These are phyloP conservation scores for Penicillium cataractarum DNA, from an alignment of 495 filamentous ascomycete species.

Conservation along the genomic window DNA sequence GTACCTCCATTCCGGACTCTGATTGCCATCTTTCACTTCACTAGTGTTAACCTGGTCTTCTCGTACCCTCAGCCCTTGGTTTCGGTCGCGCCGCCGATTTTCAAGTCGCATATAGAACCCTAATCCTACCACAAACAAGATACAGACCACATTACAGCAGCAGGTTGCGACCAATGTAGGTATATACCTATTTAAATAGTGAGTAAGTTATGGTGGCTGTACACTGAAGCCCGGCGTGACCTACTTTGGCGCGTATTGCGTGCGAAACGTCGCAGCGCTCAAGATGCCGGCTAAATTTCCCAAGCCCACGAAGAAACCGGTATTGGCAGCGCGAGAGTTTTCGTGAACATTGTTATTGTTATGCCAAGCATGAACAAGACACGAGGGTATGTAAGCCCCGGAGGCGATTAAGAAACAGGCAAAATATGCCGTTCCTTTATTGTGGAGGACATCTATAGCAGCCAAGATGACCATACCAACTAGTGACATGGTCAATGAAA, in stretches of 20 bases:
- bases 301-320: conserved; percentile 57
- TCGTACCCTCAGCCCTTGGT: conserved; percentile 58
- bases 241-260: conserved; percentile 65
- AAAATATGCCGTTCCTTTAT: conserved; percentile 69
- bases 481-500: conserved; percentile 67
- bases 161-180: conserved; percentile 72
- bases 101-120: conserved; percentile 69
- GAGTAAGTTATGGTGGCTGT: neutral
- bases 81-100: conserved; percentile 61
- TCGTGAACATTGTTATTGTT: conserved; percentile 77
- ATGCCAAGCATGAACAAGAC: conserved; percentile 59
- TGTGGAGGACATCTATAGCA: conserved; percentile 58
- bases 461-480: conserved; percentile 71
- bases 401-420: conserved; percentile 76
- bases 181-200: conserved; percentile 42
- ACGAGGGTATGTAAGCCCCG: conserved; percentile 46
- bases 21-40: conserved; percentile 61
- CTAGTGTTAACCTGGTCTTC: conserved; percentile 64
- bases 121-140: conserved; percentile 55
- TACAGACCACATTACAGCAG: conserved; percentile 66
- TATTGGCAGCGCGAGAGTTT: conserved; percentile 50
- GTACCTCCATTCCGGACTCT: conserved; percentile 65
- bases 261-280: conserved; percentile 69
- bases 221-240: neutral
- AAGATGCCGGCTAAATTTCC: conserved; percentile 75